Percentiles rank a stretch among this genome's conserved stretches.
These are phyloP conservation scores for Coemansia sp. DNA, from an alignment of 192 early-diverging fungal species.

Conservation along the genomic window DNA sequence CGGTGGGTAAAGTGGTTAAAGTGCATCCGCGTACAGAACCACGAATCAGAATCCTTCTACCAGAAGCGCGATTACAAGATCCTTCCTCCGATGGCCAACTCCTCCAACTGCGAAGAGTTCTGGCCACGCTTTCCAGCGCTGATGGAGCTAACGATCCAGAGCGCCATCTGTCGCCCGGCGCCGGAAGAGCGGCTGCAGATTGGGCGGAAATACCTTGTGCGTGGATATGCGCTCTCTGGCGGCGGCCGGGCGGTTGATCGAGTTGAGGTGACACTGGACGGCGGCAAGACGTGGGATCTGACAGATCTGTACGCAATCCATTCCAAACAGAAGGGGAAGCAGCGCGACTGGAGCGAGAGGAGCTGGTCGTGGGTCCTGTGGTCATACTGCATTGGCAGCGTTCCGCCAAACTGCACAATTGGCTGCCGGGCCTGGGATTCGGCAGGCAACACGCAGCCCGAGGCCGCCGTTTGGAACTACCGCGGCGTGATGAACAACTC, in stretches of 20 bases:
- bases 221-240: conserved; percentile 81
- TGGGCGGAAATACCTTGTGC: conserved; percentile 53
- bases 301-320: conserved; percentile 57
- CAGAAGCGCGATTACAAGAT: conserved; percentile 85
- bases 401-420: conserved; percentile 56
- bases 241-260: conserved; percentile 73
- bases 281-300: conserved; percentile 77
- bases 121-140: conserved; percentile 55
- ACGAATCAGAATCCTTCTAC: conserved; percentile 67
- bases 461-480: conserved; percentile 74
- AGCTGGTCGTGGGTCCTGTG: conserved; percentile 88
- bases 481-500: conserved; percentile 79
- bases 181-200: conserved; percentile 53
- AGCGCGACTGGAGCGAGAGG: conserved; percentile 40
- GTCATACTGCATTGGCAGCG: conserved; percentile 60
- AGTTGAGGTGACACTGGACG: conserved; percentile 79
- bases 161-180: conserved; percentile 65
- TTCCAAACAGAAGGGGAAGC: conserved; percentile 6
- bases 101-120: conserved; percentile 44
- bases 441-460: conserved; percentile 85
- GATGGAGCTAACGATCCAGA: conserved; percentile 82
- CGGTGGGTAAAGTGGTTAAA: conserved; percentile 84
- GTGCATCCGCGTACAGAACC: conserved; percentile 59
- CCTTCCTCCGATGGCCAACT: conserved; percentile 68
- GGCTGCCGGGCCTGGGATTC: conserved; percentile 80